Conservation (phyloP, 768 basidiomycete species). For the Trametes cubensis region DNA sequence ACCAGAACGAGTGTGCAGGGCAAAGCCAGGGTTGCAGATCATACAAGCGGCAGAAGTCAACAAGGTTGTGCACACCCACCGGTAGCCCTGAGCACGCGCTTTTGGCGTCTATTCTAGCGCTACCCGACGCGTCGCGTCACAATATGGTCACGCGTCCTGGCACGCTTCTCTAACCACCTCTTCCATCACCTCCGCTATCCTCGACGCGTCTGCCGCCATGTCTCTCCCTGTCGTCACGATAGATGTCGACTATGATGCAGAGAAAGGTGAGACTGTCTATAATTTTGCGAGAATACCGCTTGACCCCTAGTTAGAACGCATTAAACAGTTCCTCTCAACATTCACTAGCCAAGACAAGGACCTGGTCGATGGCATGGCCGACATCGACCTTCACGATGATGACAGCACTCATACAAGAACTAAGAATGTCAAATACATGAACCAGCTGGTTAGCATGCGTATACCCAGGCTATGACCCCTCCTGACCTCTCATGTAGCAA, state of each 20-base stretch:
- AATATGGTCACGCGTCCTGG: too few species aligned
- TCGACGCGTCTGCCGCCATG: constrained; percentile 48
- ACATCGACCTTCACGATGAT: constrained; percentile 66
- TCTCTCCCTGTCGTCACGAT: constrained; percentile 64
- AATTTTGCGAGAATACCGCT: neutral
- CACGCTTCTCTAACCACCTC: constrained; percentile 7
- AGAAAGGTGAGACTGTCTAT: constrained; percentile 55
- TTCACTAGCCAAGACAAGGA: constrained; percentile 69
- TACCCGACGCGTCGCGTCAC: too few species aligned
- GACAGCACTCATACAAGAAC: constrained; percentile 41
- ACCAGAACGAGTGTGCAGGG: too few species aligned
- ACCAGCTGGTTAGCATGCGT: constrained; percentile 65
- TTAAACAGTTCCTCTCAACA: constrained; percentile 69
- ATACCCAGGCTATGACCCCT: constrained; percentile 24
- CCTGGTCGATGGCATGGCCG: constrained; percentile 64
- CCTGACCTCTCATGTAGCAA: constrained; percentile 57
- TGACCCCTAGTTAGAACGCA: constrained; percentile 51
- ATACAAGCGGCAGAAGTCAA: too few species aligned
- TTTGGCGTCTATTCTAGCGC: too few species aligned
- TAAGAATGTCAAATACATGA: constrained; percentile 74
- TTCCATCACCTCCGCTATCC: constrained; percentile 9
- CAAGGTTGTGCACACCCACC: too few species aligned
- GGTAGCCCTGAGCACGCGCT: too few species aligned
- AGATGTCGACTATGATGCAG: constrained; percentile 66
- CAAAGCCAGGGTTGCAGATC: too few species aligned